A percentile compares a stretch with the other conserved stretches of the same genome.
phyloP scores from a whole-genome alignment of 2,329 filamentous ascomycete genomes.

The Cadophora gregata region DNA sequence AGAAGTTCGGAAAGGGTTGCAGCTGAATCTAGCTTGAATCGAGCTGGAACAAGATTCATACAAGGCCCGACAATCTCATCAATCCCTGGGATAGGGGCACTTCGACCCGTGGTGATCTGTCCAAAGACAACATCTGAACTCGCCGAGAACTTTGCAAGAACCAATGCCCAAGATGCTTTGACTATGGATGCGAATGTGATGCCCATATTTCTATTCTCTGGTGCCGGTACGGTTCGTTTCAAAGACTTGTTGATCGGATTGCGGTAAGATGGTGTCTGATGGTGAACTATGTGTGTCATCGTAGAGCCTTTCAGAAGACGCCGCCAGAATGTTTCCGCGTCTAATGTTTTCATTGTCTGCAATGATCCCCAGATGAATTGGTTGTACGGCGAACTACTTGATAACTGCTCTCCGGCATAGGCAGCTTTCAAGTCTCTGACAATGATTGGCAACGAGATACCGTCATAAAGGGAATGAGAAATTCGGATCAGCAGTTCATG shows the following conservation, averaged over 20 bases:
- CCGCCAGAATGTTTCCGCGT: constrained; percentile 10
- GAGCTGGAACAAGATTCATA: constrained; percentile 50
- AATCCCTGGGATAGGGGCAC: constrained; percentile 46
- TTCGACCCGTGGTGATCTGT: constrained; percentile 50
- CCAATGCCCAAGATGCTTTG: constrained; percentile 47
- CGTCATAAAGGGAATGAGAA: constrained; percentile 67
- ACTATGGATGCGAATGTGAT: constrained; percentile 28
- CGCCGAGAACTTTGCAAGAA: constrained; percentile 46
- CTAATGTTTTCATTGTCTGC: not conserved
- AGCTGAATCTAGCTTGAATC: constrained; percentile 44
- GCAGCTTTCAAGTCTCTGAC: constrained; percentile 16
- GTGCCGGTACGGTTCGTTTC: constrained; percentile 6
- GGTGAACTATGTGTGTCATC: constrained; percentile 16
- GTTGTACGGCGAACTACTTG: constrained; percentile 6
- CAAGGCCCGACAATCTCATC: constrained; percentile 50
- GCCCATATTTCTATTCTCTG: not conserved
- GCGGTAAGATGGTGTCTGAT: constrained; percentile 7
- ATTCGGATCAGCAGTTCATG: constrained; percentile 40
- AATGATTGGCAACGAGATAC: constrained; percentile 58
- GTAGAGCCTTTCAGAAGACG: constrained; percentile 14
- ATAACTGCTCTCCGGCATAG: constrained; percentile 12
- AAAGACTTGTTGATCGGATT: constrained; percentile 13
- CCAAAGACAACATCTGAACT: constrained; percentile 50
- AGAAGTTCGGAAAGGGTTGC: constrained; percentile 48
- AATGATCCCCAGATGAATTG: constrained; percentile 29